Evolutionary conservation across 441 rosid genomes (phyloP).

Genomic region (Melastoma candidum): DNA sequence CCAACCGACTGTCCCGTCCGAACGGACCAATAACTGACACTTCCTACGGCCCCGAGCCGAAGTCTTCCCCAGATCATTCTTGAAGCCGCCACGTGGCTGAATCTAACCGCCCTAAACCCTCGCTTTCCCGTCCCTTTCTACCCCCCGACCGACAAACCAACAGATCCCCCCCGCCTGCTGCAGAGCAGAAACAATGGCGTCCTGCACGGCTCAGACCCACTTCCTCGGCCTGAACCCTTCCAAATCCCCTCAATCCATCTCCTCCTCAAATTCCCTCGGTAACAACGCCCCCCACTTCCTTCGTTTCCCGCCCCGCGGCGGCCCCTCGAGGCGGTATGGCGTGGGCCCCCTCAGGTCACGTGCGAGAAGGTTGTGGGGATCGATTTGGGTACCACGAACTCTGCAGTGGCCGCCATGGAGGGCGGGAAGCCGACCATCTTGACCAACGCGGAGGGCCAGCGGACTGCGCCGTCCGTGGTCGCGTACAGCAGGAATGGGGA

Average conservation of each 20-base stretch:
- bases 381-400: conserved; percentile 68
- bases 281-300: conserved; percentile 18
- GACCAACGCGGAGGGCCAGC: conserved; percentile 86
- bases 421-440: conserved; percentile 95
- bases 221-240: conserved; percentile 41
- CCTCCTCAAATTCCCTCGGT: not conserved
- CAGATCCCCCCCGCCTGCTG: no score
- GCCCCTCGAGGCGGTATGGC: conserved; percentile 19
- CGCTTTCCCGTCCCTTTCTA: no score
- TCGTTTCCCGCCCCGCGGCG: not conserved
- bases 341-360: conserved; percentile 45
- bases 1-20: no score
- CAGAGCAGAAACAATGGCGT: no score
- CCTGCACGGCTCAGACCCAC: conserved; percentile 50
- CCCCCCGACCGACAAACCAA: no score
- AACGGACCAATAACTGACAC: no score
- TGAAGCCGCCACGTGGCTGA: no score
- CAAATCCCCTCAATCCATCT: no score
- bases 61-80: no score
- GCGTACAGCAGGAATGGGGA: conserved; percentile 86
- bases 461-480: conserved; percentile 88
- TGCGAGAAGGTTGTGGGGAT: conserved; percentile 69
- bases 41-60: no score
- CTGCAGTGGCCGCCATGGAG: conserved; percentile 96
- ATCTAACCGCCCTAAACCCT: no score